Percentiles rank a stretch among this genome's conserved stretches.
phyloP scores from a whole-genome alignment of 176 grass and related monocot genomes.

The Avena sativa region DNA sequence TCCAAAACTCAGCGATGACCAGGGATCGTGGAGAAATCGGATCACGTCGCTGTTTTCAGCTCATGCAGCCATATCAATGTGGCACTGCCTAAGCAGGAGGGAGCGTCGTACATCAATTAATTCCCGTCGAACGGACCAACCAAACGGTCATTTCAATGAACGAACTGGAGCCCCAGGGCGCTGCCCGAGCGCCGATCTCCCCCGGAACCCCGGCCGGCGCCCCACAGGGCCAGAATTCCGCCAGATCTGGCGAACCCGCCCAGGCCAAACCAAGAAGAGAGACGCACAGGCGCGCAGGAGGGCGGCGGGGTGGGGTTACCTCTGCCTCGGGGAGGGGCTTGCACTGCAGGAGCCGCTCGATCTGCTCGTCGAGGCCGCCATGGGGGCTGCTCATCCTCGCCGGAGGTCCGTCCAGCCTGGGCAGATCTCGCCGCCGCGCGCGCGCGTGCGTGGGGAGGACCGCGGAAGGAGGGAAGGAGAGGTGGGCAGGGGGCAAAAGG shows the following conservation, averaged over 20 bases:
- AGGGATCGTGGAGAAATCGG: neutral
- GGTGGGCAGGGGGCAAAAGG: slow-evolving; percentile 24
- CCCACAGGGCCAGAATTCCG: neutral
- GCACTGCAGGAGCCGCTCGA: slow-evolving; percentile 98
- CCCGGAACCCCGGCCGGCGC: neutral
- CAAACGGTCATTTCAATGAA: slow-evolving; percentile 5
- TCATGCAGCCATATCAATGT: slow-evolving; percentile 10
- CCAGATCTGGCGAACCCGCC: slow-evolving; percentile 42
- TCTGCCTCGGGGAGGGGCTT: slow-evolving; percentile 91
- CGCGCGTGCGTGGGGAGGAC: neutral
- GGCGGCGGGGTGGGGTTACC: slow-evolving; percentile 24
- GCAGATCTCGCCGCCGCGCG: slow-evolving; percentile 56
- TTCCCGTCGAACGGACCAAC: neutral
- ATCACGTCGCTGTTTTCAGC: neutral
- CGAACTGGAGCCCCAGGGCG: neutral
- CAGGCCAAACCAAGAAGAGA: neutral
- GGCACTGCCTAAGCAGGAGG: neutral
- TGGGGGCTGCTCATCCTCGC: slow-evolving; percentile 65
- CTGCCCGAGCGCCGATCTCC: slow-evolving; percentile 28
- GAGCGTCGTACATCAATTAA: neutral
- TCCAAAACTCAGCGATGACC: neutral
- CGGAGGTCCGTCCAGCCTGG: slow-evolving; percentile 50
- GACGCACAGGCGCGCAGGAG: neutral
- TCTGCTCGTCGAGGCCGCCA: slow-evolving; percentile 94
- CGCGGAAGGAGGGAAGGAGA: neutral